Evolutionary conservation across 257 asterid genomes (phyloP).

Genomic region (Voacanga thouarsii): DNA sequence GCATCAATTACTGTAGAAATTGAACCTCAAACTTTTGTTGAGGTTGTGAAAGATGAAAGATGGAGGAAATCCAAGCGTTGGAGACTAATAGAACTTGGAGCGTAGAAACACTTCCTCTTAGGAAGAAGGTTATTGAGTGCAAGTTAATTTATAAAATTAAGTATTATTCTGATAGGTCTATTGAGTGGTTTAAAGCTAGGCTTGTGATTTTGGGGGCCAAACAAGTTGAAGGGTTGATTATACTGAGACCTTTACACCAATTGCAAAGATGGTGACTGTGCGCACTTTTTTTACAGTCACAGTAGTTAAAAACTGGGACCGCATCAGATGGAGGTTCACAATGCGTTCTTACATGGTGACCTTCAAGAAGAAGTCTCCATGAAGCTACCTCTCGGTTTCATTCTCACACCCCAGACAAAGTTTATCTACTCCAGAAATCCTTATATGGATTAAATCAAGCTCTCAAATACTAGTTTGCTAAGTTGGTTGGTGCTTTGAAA

Average conservation of each 20-base stretch:
- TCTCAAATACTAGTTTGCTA: no score
- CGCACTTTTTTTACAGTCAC: background rate
- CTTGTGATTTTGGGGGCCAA: background rate
- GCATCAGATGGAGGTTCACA: conserved; percentile 12
- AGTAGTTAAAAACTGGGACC: background rate
- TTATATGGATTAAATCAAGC: no score
- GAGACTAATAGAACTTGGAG: no score
- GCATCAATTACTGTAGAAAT: no score
- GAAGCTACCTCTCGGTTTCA: background rate
- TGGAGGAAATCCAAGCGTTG: no score
- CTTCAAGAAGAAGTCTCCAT: conserved; percentile 7
- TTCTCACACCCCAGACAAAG: no score
- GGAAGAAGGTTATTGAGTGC: background rate
- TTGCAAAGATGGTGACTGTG: background rate
- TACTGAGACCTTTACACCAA: background rate
- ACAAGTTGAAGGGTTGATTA: background rate
- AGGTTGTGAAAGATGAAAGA: no score
- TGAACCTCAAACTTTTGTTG: no score
- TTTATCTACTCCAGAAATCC: no score
- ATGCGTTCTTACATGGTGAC: background rate
- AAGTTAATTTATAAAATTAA: background rate
- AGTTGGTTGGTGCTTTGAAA: no score
- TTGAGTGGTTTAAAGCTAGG: conserved; percentile 8
- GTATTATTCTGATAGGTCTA: background rate
- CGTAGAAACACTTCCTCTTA: no score